Evolutionary conservation across 2,329 filamentous ascomycete genomes (phyloP).

Genomic region (Monosporascus sp.): DNA sequence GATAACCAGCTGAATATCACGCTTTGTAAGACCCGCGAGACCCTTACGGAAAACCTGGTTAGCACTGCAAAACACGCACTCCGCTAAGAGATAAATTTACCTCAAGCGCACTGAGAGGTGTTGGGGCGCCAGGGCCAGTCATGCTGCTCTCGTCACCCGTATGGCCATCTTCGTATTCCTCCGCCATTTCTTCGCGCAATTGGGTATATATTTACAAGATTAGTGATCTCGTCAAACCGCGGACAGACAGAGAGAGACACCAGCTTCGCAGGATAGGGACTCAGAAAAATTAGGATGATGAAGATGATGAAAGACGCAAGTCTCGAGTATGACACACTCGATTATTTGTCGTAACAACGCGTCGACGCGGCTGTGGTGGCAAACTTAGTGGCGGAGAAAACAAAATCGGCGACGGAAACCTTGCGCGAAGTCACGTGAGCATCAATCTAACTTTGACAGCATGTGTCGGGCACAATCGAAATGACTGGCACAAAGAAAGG

Average conservation of each 20-base stretch:
- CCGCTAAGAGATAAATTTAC: conserved; percentile 41
- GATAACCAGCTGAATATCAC: conserved; percentile 88
- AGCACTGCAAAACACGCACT: neutral
- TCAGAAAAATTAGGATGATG: neutral
- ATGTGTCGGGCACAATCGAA: neutral
- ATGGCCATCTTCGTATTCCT: conserved; percentile 64
- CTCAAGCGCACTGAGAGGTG: conserved; percentile 79
- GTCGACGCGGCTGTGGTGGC: neutral
- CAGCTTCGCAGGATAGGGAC: neutral
- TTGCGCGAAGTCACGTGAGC: neutral
- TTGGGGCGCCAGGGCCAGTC: conserved; percentile 87
- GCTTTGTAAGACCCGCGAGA: conserved; percentile 80
- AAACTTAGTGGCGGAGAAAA: neutral
- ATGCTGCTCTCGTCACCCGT: conserved; percentile 63
- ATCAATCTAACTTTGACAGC: neutral
- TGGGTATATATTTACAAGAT: neutral
- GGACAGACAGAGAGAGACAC: neutral
- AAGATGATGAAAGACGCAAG: no score
- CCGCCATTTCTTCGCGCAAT: conserved; percentile 36
- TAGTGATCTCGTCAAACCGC: neutral
- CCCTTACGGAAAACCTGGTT: conserved; percentile 50
- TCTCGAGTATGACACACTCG: no score
- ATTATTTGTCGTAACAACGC: neutral
- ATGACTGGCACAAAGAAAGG: neutral
- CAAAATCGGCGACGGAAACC: neutral